Percentiles rank a stretch among this genome's conserved stretches.
Conservation (phyloP, 2,329 filamentous ascomycete genomes). For the Hymenoscyphus fraxineus region DNA sequence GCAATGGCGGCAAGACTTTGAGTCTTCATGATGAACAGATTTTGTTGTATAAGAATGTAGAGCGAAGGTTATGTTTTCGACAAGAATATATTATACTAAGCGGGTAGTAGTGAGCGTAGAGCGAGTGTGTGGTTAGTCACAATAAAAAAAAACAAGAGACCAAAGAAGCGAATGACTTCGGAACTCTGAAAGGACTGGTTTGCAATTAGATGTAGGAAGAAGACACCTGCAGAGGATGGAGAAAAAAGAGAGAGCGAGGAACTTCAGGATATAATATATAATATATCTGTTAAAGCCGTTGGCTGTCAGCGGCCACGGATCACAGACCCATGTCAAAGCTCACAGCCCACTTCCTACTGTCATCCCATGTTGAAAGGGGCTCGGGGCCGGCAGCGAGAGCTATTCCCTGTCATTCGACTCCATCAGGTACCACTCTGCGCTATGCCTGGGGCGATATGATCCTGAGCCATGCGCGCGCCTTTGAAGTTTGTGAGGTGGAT, state of each 20-base stretch:
- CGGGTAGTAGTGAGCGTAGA: conserved; percentile 27
- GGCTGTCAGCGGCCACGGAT: conserved; percentile 21
- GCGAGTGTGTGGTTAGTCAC: conserved; percentile 14
- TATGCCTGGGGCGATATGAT: conserved; percentile 7
- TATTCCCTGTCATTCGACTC: background rate
- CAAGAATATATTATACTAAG: conserved; percentile 25
- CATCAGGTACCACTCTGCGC: background rate
- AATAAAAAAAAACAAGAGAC: conserved; percentile 38
- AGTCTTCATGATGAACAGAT: conserved; percentile 40
- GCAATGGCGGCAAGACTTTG: conserved; percentile 40
- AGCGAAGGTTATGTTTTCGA: conserved; percentile 14
- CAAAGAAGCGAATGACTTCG: conserved; percentile 46
- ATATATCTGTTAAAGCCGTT: conserved; percentile 27
- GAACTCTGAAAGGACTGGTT: conserved; percentile 31
- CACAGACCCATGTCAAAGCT: conserved; percentile 6
- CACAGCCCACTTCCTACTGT: conserved; percentile 1
- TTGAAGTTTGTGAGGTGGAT: background rate
- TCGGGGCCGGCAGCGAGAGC: background rate
- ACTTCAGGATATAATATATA: conserved; percentile 26
- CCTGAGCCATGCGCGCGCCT: conserved; percentile 8
- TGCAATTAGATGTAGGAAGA: conserved; percentile 26
- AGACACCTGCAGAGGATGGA: conserved; percentile 27
- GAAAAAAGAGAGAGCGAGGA: conserved; percentile 21
- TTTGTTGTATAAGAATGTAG: conserved; percentile 17
- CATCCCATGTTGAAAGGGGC: conserved; percentile 7